phyloP scores from a whole-genome alignment of 176 grass and related monocot genomes.

The Juncus effusus region DNA sequence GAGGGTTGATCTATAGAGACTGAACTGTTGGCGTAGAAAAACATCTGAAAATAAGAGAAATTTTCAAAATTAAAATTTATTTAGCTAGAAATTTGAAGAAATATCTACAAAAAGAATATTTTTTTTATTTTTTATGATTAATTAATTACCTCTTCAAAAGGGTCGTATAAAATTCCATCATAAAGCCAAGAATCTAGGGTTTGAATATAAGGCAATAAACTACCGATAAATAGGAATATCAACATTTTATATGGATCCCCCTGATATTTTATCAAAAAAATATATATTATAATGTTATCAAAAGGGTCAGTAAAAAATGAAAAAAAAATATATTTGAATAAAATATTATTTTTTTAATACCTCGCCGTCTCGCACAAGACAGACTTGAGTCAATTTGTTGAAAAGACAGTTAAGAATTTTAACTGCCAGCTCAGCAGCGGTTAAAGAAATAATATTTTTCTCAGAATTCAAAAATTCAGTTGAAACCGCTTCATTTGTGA shows the following conservation, averaged over 20 bases:
- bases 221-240: conserved; percentile 61
- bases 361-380: conserved; percentile 87
- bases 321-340: conserved; percentile 11
- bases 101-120: not conserved
- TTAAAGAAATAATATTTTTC: conserved; percentile 6
- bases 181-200: conserved; percentile 95
- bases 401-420: conserved; percentile 70
- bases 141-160: conserved; percentile 77
- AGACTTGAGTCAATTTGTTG: conserved; percentile 76
- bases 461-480: conserved; percentile 43
- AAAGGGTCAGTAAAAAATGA: not conserved
- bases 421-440: conserved; percentile 60
- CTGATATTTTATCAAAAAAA: conserved; percentile 40
- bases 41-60: conserved; percentile 55
- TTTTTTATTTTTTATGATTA: conserved; percentile 1
- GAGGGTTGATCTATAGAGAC: conserved; percentile 77
- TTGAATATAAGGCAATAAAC: conserved; percentile 83
- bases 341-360: conserved; percentile 37
- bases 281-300: not conserved
- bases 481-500: conserved; percentile 57
- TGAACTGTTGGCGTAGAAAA: conserved; percentile 70
- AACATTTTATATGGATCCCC: conserved; percentile 81
- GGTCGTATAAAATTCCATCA: conserved; percentile 94
- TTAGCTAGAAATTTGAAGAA: not conserved
- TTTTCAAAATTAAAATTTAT: conserved; percentile 5